Percentiles rank a stretch among this genome's conserved stretches.
Evolutionary conservation across 2,329 filamentous ascomycete genomes (phyloP).

Genomic region (Penicillium brevicompactum): DNA sequence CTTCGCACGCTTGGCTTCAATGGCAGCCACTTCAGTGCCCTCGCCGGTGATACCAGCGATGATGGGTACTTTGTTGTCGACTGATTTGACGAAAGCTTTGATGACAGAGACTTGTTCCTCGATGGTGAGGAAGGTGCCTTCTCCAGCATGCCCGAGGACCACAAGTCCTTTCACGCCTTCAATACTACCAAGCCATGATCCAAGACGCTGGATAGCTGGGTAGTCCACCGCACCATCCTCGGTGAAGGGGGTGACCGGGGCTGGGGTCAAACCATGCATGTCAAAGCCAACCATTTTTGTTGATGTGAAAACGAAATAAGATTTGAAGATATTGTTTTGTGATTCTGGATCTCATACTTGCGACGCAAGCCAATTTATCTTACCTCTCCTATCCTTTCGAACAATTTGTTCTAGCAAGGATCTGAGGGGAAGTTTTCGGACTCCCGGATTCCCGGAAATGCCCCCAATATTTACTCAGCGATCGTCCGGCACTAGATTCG

Average conservation of each 20-base stretch:
- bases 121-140: slow-evolving; percentile 56
- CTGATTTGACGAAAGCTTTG: slow-evolving; percentile 56
- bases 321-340: not conserved
- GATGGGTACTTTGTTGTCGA: slow-evolving; percentile 53
- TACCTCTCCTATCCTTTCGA: not conserved
- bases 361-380: not conserved
- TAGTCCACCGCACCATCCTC: slow-evolving; percentile 53
- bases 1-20: slow-evolving; percentile 54
- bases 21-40: slow-evolving; percentile 55
- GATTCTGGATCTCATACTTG: not conserved
- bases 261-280: slow-evolving; percentile 53
- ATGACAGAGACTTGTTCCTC: slow-evolving; percentile 55
- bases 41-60: slow-evolving; percentile 58
- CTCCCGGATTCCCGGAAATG: slow-evolving; percentile 1
- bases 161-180: slow-evolving; percentile 56
- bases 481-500: no score
- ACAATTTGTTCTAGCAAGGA: not conserved
- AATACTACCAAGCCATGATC: slow-evolving; percentile 57
- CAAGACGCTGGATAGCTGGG: slow-evolving; percentile 55
- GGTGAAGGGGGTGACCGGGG: slow-evolving; percentile 57
- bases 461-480: not conserved
- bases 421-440: not conserved
- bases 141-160: slow-evolving; percentile 57
- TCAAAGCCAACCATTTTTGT: slow-evolving; percentile 39
- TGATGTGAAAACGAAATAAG: not conserved